Base-by-base conservation (phyloP, 2,329 filamentous ascomycete genomes). In the Paraphoma sp. region DNA sequence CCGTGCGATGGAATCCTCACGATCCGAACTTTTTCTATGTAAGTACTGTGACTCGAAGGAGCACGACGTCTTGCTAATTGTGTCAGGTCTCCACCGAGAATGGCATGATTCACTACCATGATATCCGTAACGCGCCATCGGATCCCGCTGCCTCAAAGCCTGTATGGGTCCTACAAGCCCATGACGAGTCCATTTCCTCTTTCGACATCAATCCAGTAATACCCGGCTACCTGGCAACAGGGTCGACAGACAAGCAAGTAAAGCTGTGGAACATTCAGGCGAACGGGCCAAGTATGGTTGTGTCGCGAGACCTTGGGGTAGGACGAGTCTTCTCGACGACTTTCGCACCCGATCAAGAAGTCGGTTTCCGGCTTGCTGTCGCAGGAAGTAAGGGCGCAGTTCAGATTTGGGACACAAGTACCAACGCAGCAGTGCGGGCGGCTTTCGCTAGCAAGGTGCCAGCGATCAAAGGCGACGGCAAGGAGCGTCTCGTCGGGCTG, bases 361-460 rank as follows among this genome's bases (percentile, higher is more conserved):
- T 98, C 9, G 91, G 91, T 23, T 99, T 98, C 84, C 86, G 95
- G 51, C 83, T 99, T 44, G 91, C 93, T 2, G 92, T 99, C 16
- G 95, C 94, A 6, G 95, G 95, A 53, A 98, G 93, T 82, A 96
- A 96, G 81, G 95, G 95, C 45, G 86, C 87, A 36, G 88, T 98
- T 72, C 91, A 96, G 75, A 88, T 99, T 51, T 99, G 95, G 95
- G 94, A 98, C 78, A 97, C 95, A 18, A 89, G 92, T 76, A 99
- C 95, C 54, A 99, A 99, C 75, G 87, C 86, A 12, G 89, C 90
- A 28, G 92, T 99, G 31, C 87, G 95, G 56, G 86, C 89, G 61
- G 89, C 90, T 1, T 99, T 99, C 80, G 92, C 90, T 36, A 86
- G 81, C 69, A 88, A 87, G 55, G 83, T 94, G 54, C 73, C 86